A percentile compares a stretch with the other conserved stretches of the same genome.
phyloP scores from a whole-genome alignment of 176 grass and related monocot genomes.

The Rhynchospora tenuis region DNA sequence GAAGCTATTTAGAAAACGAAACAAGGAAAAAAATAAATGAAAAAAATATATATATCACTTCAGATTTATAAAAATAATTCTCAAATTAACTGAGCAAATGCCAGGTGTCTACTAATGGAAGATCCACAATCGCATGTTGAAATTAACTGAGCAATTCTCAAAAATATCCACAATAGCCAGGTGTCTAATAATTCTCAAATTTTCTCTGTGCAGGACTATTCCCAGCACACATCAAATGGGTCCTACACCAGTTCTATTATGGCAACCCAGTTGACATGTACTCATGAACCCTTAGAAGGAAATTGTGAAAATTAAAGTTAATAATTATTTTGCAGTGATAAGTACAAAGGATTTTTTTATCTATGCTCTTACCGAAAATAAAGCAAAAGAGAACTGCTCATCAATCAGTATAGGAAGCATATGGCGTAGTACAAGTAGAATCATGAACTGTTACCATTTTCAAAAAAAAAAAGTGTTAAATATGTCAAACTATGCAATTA shows the following conservation, averaged over 20 bases:
- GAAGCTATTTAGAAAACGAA: slow-evolving; percentile 38
- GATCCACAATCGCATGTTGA: neutral
- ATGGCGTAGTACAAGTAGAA: slow-evolving; percentile 79
- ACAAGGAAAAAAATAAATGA: neutral
- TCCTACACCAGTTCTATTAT: neutral
- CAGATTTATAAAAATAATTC: neutral
- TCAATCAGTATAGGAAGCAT: slow-evolving; percentile 58
- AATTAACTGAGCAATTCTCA: neutral
- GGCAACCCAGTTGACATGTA: neutral
- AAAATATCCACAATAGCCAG: no score
- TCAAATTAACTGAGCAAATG: neutral
- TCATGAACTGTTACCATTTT: slow-evolving; percentile 48
- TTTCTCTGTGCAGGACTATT: neutral
- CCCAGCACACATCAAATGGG: no score
- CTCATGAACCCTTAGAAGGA: neutral
- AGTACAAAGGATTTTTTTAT: neutral
- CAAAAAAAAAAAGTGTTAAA: neutral
- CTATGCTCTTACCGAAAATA: slow-evolving; percentile 61
- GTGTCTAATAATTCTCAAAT: neutral
- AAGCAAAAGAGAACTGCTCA: slow-evolving; percentile 61
- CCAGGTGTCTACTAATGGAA: neutral
- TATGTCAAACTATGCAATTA: neutral
- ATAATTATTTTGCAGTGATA: neutral
- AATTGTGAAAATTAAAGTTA: neutral
- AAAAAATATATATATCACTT: neutral